A percentile compares a stretch with the other conserved stretches of the same genome.
Evolutionary conservation across 352 stramenopile species (phyloP).

Genomic region (Globisporangium nagaii): DNA sequence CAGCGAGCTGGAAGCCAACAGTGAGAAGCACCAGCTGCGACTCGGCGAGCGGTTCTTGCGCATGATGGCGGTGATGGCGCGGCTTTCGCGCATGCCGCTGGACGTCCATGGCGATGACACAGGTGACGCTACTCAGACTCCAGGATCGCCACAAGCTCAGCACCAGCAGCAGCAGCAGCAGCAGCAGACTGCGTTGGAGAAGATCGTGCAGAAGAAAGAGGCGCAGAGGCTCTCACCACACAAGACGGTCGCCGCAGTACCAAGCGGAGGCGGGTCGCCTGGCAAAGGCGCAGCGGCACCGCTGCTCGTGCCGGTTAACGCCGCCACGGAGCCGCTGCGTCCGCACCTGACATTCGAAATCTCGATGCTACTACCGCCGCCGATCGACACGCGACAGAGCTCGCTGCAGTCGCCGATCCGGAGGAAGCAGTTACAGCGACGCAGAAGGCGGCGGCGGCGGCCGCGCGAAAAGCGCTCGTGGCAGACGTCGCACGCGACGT

Average conservation of each 20-base stretch:
- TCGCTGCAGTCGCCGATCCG: conserved; percentile 45
- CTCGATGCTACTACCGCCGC: conserved; percentile 46
- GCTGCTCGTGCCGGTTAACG: conserved; percentile 16
- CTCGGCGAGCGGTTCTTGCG: conserved; percentile 53
- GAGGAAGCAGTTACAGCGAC: conserved; percentile 27
- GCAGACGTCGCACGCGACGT: conserved; percentile 31
- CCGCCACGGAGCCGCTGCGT: conserved; percentile 27
- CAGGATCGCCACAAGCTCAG: neutral
- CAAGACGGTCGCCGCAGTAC: neutral
- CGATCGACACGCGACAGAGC: conserved; percentile 44
- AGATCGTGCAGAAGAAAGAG: conserved; percentile 3
- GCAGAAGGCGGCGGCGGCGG: conserved; percentile 14
- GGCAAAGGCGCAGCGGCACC: neutral
- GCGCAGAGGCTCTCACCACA: conserved; percentile 1
- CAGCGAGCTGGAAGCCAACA: neutral
- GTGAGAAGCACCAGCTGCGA: conserved; percentile 18
- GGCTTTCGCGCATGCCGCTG: conserved; percentile 23
- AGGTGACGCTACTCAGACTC: neutral
- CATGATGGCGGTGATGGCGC: conserved; percentile 47
- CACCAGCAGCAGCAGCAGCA: neutral
- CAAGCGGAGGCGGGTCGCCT: neutral
- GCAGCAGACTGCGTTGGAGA: neutral
- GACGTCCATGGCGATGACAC: neutral
- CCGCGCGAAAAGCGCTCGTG: conserved; percentile 21
- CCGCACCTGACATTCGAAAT: conserved; percentile 60